phyloP scores from a whole-genome alignment of 108 stramenopile species.

The Fragilaria crotonensis region DNA sequence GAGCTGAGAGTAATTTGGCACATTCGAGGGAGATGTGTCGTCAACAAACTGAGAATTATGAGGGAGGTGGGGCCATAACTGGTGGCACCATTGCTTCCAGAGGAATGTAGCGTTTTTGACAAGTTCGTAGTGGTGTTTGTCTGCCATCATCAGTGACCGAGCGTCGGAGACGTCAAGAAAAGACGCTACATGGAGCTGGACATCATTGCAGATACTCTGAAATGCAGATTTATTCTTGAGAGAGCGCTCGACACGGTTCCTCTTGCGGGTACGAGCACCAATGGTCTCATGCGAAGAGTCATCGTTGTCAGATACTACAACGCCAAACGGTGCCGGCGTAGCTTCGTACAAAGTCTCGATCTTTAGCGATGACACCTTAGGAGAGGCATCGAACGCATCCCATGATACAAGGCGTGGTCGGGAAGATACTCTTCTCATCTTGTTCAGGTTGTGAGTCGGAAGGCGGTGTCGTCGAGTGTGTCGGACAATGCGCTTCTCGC shows the following conservation, averaged over 20 bases:
- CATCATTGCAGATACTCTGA: constrained; percentile 14
- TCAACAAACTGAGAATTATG: not conserved
- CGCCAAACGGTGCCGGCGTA: not conserved
- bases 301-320: not conserved
- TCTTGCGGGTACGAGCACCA: not conserved
- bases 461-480: too few species aligned
- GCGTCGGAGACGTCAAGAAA: constrained; percentile 16
- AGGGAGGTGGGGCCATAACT: not conserved
- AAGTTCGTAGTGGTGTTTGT: not conserved
- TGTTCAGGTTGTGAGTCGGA: too few species aligned
- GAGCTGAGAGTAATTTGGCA: too few species aligned
- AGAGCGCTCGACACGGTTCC: not conserved
- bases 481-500: too few species aligned
- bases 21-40: not conserved
- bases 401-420: constrained; percentile 45
- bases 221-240: constrained; percentile 3
- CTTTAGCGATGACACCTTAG: too few species aligned
- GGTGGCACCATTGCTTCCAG: not conserved
- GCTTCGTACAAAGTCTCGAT: too few species aligned
- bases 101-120: not conserved
- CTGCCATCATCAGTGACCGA: constrained; percentile 3
- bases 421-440: constrained; percentile 28
- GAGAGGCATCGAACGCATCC: constrained; percentile 48
- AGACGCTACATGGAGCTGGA: constrained; percentile 16
- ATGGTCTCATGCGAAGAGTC: constrained; percentile 2